phyloP scores from a whole-genome alignment of 129 eudicot species.

The Dittrichia graveolens region DNA sequence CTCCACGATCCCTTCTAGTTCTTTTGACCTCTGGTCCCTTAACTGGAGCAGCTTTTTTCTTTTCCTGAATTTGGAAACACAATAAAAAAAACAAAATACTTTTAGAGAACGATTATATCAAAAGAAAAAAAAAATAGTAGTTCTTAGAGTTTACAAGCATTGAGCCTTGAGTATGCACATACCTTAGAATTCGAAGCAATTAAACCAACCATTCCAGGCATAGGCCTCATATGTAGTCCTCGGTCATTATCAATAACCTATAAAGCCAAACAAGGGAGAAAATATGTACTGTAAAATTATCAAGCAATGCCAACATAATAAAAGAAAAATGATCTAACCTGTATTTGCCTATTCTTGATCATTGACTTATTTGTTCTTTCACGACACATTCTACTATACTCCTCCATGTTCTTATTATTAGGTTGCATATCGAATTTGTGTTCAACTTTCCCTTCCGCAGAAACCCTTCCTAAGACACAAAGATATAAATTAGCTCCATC shows the following conservation, averaged over 20 bases:
- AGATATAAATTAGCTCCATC: not conserved
- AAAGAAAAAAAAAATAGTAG: not conserved
- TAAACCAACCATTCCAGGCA: slow-evolving; percentile 73
- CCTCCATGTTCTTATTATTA: slow-evolving; percentile 62
- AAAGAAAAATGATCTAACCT: slow-evolving; percentile 34
- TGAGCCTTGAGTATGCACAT: not conserved
- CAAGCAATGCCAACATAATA: not conserved
- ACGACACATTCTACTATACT: slow-evolving; percentile 74
- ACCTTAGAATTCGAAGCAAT: slow-evolving; percentile 43
- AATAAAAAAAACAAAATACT: not conserved
- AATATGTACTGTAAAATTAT: not conserved
- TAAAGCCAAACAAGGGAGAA: not conserved
- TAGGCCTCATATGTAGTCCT: slow-evolving; percentile 68
- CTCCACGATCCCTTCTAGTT: slow-evolving; percentile 87
- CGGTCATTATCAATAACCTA: slow-evolving; percentile 76
- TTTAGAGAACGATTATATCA: no score
- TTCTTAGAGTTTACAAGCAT: not conserved
- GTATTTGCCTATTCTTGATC: slow-evolving; percentile 77
- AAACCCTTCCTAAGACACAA: slow-evolving; percentile 49
- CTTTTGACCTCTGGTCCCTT: slow-evolving; percentile 72
- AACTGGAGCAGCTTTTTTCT: slow-evolving; percentile 66
- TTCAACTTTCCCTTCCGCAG: slow-evolving; percentile 76
- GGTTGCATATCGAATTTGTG: slow-evolving; percentile 90
- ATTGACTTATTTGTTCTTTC: slow-evolving; percentile 81
- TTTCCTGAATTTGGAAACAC: slow-evolving; percentile 47